Percentiles rank a stretch among this genome's conserved stretches.
phyloP scores from a whole-genome alignment of 2,329 filamentous ascomycete genomes.

The Penicillium fuscoglaucum region DNA sequence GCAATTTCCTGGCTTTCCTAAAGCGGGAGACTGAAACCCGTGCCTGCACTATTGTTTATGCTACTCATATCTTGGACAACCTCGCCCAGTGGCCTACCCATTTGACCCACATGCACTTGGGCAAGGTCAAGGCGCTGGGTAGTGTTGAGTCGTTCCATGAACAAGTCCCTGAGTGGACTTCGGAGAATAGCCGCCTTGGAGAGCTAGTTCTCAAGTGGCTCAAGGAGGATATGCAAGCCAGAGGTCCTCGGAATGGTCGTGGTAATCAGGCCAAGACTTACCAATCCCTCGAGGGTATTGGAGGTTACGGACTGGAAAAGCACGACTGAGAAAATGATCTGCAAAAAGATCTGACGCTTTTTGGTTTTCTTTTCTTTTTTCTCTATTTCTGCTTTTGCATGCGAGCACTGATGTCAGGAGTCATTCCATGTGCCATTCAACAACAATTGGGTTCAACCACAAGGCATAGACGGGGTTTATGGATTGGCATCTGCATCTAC shows the following conservation, averaged over 20 bases:
- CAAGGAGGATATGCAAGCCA: conserved; percentile 71
- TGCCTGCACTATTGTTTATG: conserved; percentile 91
- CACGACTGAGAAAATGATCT: conserved; percentile 7
- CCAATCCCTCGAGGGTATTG: conserved; percentile 57
- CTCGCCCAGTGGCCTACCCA: conserved; percentile 93
- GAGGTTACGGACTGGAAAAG: conserved; percentile 64
- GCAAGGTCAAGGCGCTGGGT: conserved; percentile 84
- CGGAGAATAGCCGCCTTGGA: conserved; percentile 79
- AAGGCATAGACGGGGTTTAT: conserved; percentile 26
- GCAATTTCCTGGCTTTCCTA: conserved; percentile 82
- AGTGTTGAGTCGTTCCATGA: conserved; percentile 68
- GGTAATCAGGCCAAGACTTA: conserved; percentile 54
- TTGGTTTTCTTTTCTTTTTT: neutral
- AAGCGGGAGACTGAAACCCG: conserved; percentile 80
- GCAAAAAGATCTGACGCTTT: neutral
- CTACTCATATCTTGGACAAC: conserved; percentile 96
- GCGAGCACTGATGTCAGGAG: conserved; percentile 1
- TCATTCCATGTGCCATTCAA: conserved; percentile 27
- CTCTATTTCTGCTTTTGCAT: conserved; percentile 2
- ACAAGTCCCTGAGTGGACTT: conserved; percentile 50
- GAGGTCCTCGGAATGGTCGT: conserved; percentile 72
- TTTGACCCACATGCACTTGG: conserved; percentile 91
- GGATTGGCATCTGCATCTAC: conserved; percentile 20
- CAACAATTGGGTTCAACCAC: conserved; percentile 30
- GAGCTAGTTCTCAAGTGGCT: conserved; percentile 89